Percentiles rank a stretch among this genome's conserved stretches.
These are phyloP conservation scores for Emergomyces orientalis DNA, from an alignment of 2,329 filamentous ascomycete genomes.

Conservation along the genomic window DNA sequence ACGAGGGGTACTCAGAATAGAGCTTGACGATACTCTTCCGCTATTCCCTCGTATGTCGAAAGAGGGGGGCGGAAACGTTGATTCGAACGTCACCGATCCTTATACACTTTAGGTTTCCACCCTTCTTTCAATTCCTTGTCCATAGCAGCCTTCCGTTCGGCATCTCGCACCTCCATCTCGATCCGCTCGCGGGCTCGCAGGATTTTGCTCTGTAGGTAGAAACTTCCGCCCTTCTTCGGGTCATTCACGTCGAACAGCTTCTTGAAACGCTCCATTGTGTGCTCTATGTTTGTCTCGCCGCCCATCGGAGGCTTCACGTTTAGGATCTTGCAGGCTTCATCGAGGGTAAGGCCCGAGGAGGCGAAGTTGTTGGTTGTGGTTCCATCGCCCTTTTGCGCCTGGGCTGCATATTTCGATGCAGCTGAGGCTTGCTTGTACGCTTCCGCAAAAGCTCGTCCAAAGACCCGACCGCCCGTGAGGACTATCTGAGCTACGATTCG, in stretches of 20 bases:
- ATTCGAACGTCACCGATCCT: conserved; percentile 53
- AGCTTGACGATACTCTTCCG: neutral
- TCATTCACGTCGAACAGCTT: conserved; percentile 89
- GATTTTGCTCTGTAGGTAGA: conserved; percentile 97
- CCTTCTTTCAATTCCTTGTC: conserved; percentile 75
- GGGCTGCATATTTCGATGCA: conserved; percentile 68
- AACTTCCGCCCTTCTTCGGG: conserved; percentile 89
- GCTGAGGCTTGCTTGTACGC: conserved; percentile 93
- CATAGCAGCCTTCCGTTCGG: conserved; percentile 58
- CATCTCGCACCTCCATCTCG: conserved; percentile 71
- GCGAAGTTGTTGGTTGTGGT: conserved; percentile 45
- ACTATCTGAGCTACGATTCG: conserved; percentile 90
- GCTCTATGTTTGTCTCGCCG: conserved; percentile 67
- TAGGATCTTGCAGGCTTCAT: conserved; percentile 94
- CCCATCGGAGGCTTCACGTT: conserved; percentile 83
- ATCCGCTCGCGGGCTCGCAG: conserved; percentile 83
- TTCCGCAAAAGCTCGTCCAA: conserved; percentile 86
- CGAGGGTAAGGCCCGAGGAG: conserved; percentile 72
- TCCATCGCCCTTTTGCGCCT: conserved; percentile 46
- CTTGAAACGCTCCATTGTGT: conserved; percentile 83
- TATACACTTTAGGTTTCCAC: conserved; percentile 92
- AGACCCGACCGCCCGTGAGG: conserved; percentile 78
- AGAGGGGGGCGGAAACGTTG: neutral
- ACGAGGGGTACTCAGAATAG: no score
- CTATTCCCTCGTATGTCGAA: conserved; percentile 3